These are phyloP conservation scores for Mortierella sp. DNA, from an alignment of 371 early-diverging fungal genomes.

Conservation along the genomic window DNA sequence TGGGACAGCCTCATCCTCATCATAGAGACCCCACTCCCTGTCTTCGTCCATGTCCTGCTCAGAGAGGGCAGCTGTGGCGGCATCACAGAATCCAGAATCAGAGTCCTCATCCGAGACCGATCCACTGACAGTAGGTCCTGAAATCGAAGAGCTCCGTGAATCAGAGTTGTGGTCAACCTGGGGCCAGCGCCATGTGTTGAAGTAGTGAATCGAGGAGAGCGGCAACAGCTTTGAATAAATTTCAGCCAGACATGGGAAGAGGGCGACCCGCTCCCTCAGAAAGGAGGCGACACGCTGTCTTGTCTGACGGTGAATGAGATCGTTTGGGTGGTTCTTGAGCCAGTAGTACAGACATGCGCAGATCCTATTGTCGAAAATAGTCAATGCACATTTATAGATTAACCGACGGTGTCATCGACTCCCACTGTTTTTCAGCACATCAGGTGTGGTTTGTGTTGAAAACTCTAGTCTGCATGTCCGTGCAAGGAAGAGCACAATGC, in stretches of 20 bases:
- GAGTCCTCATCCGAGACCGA: slow-evolving; percentile 37
- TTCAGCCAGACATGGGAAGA: slow-evolving; percentile 38
- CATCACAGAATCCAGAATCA: slow-evolving; percentile 34
- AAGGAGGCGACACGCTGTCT: slow-evolving; percentile 63
- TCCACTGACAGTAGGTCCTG: not conserved
- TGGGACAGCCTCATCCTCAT: slow-evolving; percentile 29
- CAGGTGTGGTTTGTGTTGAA: not conserved
- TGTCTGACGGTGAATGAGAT: slow-evolving; percentile 65
- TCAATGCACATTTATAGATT: not conserved
- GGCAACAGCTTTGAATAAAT: slow-evolving; percentile 32
- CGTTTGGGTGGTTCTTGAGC: slow-evolving; percentile 68
- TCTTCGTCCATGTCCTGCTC: slow-evolving; percentile 56
- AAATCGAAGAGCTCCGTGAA: slow-evolving; percentile 27
- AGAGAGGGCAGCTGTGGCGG: slow-evolving; percentile 6
- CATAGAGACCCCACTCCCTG: slow-evolving; percentile 47
- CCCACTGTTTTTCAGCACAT: not conserved
- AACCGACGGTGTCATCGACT: not conserved
- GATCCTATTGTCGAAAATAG: slow-evolving; percentile 52
- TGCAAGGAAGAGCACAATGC: not conserved
- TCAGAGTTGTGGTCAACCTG: slow-evolving; percentile 9
- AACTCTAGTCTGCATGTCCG: not conserved
- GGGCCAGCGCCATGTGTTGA: slow-evolving; percentile 44
- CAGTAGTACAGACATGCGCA: slow-evolving; percentile 62
- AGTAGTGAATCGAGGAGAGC: slow-evolving; percentile 44
- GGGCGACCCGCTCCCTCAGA: slow-evolving; percentile 51